Evolutionary conservation across 1,284 basidiomycete genomes (phyloP).

Genomic region (Xerocomus amazonicus): DNA sequence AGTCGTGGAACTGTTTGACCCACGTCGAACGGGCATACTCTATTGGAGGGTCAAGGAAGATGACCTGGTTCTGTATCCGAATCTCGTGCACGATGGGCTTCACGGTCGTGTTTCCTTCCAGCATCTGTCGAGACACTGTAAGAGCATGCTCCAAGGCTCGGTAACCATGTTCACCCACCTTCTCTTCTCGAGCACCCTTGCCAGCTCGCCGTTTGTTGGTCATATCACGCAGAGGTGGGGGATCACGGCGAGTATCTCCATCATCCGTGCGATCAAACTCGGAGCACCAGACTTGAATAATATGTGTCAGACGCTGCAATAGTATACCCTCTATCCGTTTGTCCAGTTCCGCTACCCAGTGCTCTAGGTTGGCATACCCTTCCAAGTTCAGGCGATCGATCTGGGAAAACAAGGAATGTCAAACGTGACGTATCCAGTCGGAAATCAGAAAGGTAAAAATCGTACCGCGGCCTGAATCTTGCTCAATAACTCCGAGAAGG

Average conservation of each 20-base stretch:
- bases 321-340: constrained; percentile 82
- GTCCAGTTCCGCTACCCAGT: constrained; percentile 92
- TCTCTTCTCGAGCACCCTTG: constrained; percentile 70
- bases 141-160: background rate
- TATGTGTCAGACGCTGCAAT: constrained; percentile 71
- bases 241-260: constrained; percentile 54
- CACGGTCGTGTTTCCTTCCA: constrained; percentile 68
- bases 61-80: constrained; percentile 97
- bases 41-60: constrained; percentile 97
- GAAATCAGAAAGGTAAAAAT: constrained; percentile 6
- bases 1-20: constrained; percentile 89
- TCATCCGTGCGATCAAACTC: constrained; percentile 80
- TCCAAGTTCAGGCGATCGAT: constrained; percentile 95
- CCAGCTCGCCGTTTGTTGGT: constrained; percentile 61
- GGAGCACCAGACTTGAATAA: constrained; percentile 84
- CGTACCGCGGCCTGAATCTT: constrained; percentile 85
- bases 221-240: constrained; percentile 48
- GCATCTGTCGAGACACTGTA: constrained; percentile 41
- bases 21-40: constrained; percentile 90
- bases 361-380: constrained; percentile 96
- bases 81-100: constrained; percentile 92
- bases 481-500: constrained; percentile 74
- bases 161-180: constrained; percentile 39
- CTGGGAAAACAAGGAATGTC: constrained; percentile 34
- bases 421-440: background rate